Base-by-base conservation (phyloP, 2,329 filamentous ascomycete species). In the Xylariaceae sp. region DNA sequence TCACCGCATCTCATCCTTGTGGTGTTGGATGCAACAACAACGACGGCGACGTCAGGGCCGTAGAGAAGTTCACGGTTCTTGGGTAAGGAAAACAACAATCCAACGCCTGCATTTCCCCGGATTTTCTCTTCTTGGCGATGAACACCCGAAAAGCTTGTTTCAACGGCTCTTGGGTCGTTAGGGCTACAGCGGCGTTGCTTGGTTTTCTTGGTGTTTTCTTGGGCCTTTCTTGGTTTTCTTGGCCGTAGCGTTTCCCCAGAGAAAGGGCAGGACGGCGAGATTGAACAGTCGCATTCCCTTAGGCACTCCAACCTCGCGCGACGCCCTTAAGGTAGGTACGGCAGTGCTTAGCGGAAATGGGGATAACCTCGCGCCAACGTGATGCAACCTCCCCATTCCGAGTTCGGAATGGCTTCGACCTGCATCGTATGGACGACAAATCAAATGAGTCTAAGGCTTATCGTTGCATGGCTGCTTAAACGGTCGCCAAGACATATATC, bases 61-160 rank as follows among this genome's bases (percentile, higher is more conserved):
- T 7, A 35, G 11, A 35, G 15, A 51, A 11, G 10, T 13, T 42
- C 23, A 35, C 6, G 13, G 18, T 55, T 35, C n/a, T 18, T 18
- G 34, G 7, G 30, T 11, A 53, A 35, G 15, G 11, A 51, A 30
- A 30, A 39, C 5, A 13, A 1, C 3, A 54, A 15, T 34, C 8
- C 2, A 18, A 49, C 23, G 34, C n/a, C 3, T 13, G 37, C n/a
- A 13, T 23, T 56, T 57, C 52, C 60, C 55, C 51, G 47, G 61
- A 47, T 1, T 34, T n/a, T 57, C 15, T 23, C 13, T 13, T 53
- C 59, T 63, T 61, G 61, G 59, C 58, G 23, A 49, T 10, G 35
- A 53, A 45, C 15, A 13, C 15, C 34, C 7, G 23, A 17, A 61
- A 63, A 63, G 61, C 61, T 63, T 63, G 55, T 61, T 63, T 59